Conservation (phyloP, 2,329 filamentous ascomycete species). For the Neospermospora avenae region DNA sequence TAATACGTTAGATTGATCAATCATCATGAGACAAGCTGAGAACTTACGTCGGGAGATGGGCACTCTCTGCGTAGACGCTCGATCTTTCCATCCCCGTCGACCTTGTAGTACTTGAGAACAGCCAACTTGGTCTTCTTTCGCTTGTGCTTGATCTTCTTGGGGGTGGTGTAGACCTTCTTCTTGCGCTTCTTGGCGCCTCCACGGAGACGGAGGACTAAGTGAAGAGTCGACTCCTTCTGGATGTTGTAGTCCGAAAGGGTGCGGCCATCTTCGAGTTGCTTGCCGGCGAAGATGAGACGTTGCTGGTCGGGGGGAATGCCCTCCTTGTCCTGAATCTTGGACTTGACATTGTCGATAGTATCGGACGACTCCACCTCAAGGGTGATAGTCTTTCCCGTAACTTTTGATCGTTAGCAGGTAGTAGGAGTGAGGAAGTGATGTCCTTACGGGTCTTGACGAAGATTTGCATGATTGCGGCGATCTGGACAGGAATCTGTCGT, state of each 20-base stretch:
- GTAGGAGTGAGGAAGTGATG: neutral
- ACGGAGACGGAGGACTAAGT: constrained; percentile 96
- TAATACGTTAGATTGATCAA: constrained; percentile 37
- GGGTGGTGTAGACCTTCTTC: constrained; percentile 99
- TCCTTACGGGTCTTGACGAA: constrained; percentile 64
- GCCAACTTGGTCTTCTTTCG: constrained; percentile 99
- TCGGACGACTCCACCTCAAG: constrained; percentile 99
- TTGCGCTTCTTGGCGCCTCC: constrained; percentile 99
- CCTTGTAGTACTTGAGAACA: constrained; percentile 99
- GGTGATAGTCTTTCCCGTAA: constrained; percentile 99
- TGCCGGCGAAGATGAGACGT: constrained; percentile 99
- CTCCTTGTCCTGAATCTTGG: constrained; percentile 98
- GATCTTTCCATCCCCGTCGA: constrained; percentile 99
- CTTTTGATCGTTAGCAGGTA: neutral
- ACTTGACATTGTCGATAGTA: constrained; percentile 99
- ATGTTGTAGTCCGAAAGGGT: constrained; percentile 99
- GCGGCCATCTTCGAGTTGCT: constrained; percentile 99
- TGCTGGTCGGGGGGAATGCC: constrained; percentile 99
- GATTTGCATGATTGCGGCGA: constrained; percentile 47
- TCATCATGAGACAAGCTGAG: neutral
- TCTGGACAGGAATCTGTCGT: constrained; percentile 6
- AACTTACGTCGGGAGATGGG: constrained; percentile 79
- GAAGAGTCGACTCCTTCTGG: constrained; percentile 99
- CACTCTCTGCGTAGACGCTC: constrained; percentile 99
- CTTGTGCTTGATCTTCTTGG: constrained; percentile 99